Evolutionary conservation across 2,329 filamentous ascomycete genomes (phyloP).

Genomic region (Cercospora zeae-maydis): DNA sequence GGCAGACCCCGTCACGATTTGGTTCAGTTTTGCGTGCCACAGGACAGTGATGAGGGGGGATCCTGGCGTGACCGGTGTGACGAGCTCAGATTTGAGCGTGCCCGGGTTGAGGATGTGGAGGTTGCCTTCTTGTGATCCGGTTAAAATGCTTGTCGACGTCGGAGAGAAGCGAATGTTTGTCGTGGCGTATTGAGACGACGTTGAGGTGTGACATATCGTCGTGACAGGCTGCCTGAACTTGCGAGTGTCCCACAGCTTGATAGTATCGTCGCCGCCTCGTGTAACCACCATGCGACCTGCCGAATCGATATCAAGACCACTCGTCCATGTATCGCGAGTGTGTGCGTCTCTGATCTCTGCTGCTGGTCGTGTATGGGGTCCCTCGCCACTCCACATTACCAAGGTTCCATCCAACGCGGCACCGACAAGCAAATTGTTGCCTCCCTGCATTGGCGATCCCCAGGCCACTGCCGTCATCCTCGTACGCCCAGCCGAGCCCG

Average conservation of each 20-base stretch:
- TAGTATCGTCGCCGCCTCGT: constrained; percentile 81
- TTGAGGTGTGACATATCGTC: constrained; percentile 73
- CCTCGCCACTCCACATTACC: constrained; percentile 87
- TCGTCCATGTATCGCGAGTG: constrained; percentile 78
- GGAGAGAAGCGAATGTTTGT: constrained; percentile 89
- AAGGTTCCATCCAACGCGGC: constrained; percentile 85
- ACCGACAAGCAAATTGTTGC: constrained; percentile 71
- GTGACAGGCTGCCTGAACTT: constrained; percentile 92
- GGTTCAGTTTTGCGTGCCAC: constrained; percentile 94
- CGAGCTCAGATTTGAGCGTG: constrained; percentile 77
- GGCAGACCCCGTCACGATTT: constrained; percentile 89
- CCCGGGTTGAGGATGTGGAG: constrained; percentile 92
- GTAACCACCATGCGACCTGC: constrained; percentile 90
- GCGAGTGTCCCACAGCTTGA: constrained; percentile 95
- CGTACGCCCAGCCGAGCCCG: constrained; percentile 82
- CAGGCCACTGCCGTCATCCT: constrained; percentile 92
- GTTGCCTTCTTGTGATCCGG: constrained; percentile 79
- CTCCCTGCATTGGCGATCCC: constrained; percentile 73
- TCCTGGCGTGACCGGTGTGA: constrained; percentile 83
- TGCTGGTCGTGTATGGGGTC: constrained; percentile 75
- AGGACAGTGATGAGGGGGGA: constrained; percentile 77
- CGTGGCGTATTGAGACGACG: constrained; percentile 76
- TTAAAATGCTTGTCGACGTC: constrained; percentile 77
- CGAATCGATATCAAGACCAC: constrained; percentile 82
- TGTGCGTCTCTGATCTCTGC: constrained; percentile 85